phyloP scores from a whole-genome alignment of 2,329 filamentous ascomycete species.

The Pseudogymnoascus sp. region DNA sequence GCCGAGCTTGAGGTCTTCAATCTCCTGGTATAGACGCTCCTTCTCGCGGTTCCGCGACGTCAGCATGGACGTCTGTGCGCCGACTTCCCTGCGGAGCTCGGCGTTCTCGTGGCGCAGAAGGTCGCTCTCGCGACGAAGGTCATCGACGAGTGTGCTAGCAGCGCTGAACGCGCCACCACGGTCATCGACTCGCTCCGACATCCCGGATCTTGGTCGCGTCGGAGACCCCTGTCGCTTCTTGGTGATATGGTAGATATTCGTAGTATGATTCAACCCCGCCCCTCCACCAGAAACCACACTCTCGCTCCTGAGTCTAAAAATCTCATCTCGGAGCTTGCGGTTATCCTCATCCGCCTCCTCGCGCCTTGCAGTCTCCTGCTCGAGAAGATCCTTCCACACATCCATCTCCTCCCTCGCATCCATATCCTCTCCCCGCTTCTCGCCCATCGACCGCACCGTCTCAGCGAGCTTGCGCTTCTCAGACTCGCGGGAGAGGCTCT shows the following conservation, averaged over 20 bases:
- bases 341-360: conserved; percentile 90
- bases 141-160: conserved; percentile 64
- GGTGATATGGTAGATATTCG: conserved; percentile 58
- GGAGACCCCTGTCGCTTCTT: conserved; percentile 41
- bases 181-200: conserved; percentile 36
- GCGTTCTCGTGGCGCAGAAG: conserved; percentile 87
- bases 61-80: conserved; percentile 94
- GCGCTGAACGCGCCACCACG: conserved; percentile 40
- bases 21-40: conserved; percentile 89
- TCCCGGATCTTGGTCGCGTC: conserved; percentile 42
- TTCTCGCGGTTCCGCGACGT: conserved; percentile 94
- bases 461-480: conserved; percentile 84
- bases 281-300: conserved; percentile 29
- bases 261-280: conserved; percentile 44
- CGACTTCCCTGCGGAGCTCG: conserved; percentile 82
- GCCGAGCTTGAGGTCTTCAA: conserved; percentile 88
- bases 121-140: conserved; percentile 58
- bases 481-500: conserved; percentile 68
- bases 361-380: conserved; percentile 80
- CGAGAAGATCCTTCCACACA: conserved; percentile 90
- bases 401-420: conserved; percentile 58
- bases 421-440: conserved; percentile 37
- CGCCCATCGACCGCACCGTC: conserved; percentile 59
- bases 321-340: conserved; percentile 71
- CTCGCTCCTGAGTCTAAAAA: conserved; percentile 62